These are phyloP conservation scores for Zygosaccharomyces rouxii DNA, from an alignment of 805 yeast genomes.

Conservation along the genomic window DNA sequence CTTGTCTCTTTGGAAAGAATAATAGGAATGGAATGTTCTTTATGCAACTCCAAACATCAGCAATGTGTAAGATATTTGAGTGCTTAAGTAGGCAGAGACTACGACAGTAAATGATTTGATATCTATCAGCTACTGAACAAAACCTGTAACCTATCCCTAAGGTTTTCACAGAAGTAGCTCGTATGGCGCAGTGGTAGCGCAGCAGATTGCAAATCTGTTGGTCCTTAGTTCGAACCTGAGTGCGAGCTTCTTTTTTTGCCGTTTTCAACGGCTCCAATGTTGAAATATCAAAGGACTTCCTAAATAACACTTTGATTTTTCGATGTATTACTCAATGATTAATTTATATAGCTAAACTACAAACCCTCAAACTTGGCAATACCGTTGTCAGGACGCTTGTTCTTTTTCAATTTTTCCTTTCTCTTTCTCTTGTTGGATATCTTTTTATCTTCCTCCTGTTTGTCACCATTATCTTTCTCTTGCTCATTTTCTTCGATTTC, in stretches of 20 bases:
- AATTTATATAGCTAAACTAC: slow-evolving; percentile 19
- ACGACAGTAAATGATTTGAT: no score
- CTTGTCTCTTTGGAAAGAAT: no score
- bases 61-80: no score
- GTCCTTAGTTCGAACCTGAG: slow-evolving; percentile 97
- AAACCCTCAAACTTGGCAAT: slow-evolving; percentile 61
- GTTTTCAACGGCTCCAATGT: no score
- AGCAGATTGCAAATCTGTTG: slow-evolving; percentile 98
- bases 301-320: no score
- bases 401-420: slow-evolving; percentile 13
- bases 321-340: not conserved
- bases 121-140: no score
- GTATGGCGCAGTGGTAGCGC: slow-evolving; percentile 98
- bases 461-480: slow-evolving; percentile 15
- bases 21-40: no score
- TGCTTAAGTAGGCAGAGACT: no score
- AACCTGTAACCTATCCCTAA: no score
- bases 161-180: slow-evolving; percentile 38
- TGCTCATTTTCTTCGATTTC: slow-evolving; percentile 23
- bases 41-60: no score
- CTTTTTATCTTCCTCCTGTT: slow-evolving; percentile 10
- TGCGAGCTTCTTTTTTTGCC: slow-evolving; percentile 55
- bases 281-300: no score
- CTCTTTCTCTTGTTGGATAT: slow-evolving; percentile 12
- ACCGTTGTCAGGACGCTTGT: slow-evolving; percentile 52